Conservation (phyloP, 306 rosid species). For the Senna siamea region DNA sequence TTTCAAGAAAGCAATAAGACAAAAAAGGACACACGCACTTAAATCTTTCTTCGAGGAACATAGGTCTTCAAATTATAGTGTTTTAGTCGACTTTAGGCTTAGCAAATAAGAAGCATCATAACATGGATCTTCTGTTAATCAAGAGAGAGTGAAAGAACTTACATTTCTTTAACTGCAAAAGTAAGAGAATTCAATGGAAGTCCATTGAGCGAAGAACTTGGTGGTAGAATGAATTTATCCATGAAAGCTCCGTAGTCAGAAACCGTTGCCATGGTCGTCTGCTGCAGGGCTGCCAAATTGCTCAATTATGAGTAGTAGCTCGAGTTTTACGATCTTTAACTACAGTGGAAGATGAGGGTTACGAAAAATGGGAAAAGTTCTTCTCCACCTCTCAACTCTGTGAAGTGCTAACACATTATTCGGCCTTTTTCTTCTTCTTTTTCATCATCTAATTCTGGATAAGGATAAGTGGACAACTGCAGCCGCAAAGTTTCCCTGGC, state of each 20-base stretch:
- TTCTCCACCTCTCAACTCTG: neutral
- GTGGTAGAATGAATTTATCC: slow-evolving; percentile 68
- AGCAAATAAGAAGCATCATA: neutral
- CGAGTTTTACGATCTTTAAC: neutral
- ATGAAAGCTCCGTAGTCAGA: slow-evolving; percentile 72
- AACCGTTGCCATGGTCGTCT: slow-evolving; percentile 48
- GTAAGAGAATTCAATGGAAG: slow-evolving; percentile 79
- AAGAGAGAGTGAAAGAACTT: slow-evolving; percentile 27
- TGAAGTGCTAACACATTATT: neutral
- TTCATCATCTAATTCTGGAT: neutral
- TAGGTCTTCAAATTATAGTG: no score
- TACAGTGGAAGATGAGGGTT: slow-evolving; percentile 1
- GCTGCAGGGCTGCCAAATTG: neutral
- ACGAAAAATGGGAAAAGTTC: neutral
- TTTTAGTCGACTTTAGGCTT: neutral
- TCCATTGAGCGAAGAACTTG: slow-evolving; percentile 45
- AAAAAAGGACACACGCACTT: neutral
- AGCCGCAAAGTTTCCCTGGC: slow-evolving; percentile 23
- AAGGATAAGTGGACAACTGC: slow-evolving; percentile 29
- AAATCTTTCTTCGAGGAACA: neutral
- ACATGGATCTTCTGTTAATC: slow-evolving; percentile 2
- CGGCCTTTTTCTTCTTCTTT: neutral
- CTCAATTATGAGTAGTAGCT: neutral
- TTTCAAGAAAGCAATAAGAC: neutral
- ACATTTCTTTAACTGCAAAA: slow-evolving; percentile 95